Percentiles rank a stretch among this genome's conserved stretches.
phyloP scores from a whole-genome alignment of 306 rosid genomes.

The Alnus glutinosa region DNA sequence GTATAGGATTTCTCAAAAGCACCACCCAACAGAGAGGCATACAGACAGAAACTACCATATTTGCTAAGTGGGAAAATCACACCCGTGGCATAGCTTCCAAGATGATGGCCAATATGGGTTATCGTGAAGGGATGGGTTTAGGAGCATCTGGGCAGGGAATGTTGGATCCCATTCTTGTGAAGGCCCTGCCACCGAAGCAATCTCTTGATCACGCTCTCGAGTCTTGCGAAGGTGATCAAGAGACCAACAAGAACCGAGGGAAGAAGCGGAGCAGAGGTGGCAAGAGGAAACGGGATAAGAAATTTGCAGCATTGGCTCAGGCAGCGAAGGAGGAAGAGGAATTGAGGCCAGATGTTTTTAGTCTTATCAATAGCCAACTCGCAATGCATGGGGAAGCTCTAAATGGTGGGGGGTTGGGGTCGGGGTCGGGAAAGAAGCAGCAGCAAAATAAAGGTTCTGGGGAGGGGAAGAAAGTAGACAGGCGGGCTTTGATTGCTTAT shows the following conservation, averaged over 20 bases:
- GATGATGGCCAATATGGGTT: slow-evolving; percentile 99
- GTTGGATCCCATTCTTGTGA: slow-evolving; percentile 67
- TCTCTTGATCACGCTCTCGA: slow-evolving; percentile 84
- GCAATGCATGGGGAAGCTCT: slow-evolving; percentile 60
- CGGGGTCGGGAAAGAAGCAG: slow-evolving; percentile 54
- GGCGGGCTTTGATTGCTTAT: slow-evolving; percentile 64
- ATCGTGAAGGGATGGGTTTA: slow-evolving; percentile 83
- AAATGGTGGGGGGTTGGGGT: slow-evolving; percentile 33
- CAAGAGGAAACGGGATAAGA: slow-evolving; percentile 84
- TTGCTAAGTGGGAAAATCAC: slow-evolving; percentile 98
- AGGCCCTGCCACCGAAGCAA: slow-evolving; percentile 84
- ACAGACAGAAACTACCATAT: slow-evolving; percentile 77
- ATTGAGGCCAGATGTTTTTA: slow-evolving; percentile 61
- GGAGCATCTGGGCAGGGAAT: slow-evolving; percentile 92
- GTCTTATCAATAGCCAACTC: slow-evolving; percentile 77
- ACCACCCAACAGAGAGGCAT: slow-evolving; percentile 67
- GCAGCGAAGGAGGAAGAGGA: slow-evolving; percentile 68
- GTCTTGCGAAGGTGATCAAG: slow-evolving; percentile 40
- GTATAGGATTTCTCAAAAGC: slow-evolving; percentile 81
- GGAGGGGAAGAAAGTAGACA: slow-evolving; percentile 73
- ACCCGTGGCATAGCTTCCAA: slow-evolving; percentile 92
- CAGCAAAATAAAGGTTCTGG: slow-evolving; percentile 52
- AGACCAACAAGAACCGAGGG: slow-evolving; percentile 30
- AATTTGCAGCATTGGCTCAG: slow-evolving; percentile 60
- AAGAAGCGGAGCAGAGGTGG: slow-evolving; percentile 94